Evolutionary conservation across 345 rosid genomes (phyloP).

Genomic region (Syzygium aromaticum): DNA sequence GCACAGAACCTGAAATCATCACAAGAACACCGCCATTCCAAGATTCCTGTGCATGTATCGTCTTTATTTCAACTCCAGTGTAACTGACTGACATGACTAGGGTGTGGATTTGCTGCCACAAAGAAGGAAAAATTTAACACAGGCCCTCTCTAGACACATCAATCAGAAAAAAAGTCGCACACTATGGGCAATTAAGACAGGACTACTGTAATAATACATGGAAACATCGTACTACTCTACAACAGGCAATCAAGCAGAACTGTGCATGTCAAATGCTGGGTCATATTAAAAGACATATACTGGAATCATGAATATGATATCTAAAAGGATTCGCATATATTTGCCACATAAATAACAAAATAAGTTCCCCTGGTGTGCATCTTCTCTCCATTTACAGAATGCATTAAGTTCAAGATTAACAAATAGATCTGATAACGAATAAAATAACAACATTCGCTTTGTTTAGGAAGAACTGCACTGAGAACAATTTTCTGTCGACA

Average conservation of each 20-base stretch:
- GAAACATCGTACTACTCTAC: neutral
- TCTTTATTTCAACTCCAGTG: constrained; percentile 57
- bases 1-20: constrained; percentile 65
- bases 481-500: neutral
- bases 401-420: neutral
- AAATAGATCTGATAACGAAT: neutral
- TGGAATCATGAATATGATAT: neutral
- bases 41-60: constrained; percentile 48
- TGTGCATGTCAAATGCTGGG: neutral
- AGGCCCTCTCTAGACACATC: neutral
- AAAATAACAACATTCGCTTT: neutral
- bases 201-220: neutral
- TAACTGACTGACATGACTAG: constrained; percentile 39
- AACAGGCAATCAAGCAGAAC: neutral
- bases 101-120: constrained; percentile 52
- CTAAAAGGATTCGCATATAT: neutral
- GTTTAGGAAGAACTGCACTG: neutral
- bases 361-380: neutral
- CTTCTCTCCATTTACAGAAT: neutral
- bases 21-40: constrained; percentile 63
- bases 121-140: neutral
- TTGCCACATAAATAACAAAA: neutral
- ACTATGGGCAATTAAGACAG: neutral
- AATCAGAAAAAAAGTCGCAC: neutral
- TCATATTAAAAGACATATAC: neutral